These are phyloP conservation scores for Puccinellia tenuiflora DNA, from an alignment of 176 grass and related monocot genomes.

Conservation along the genomic window DNA sequence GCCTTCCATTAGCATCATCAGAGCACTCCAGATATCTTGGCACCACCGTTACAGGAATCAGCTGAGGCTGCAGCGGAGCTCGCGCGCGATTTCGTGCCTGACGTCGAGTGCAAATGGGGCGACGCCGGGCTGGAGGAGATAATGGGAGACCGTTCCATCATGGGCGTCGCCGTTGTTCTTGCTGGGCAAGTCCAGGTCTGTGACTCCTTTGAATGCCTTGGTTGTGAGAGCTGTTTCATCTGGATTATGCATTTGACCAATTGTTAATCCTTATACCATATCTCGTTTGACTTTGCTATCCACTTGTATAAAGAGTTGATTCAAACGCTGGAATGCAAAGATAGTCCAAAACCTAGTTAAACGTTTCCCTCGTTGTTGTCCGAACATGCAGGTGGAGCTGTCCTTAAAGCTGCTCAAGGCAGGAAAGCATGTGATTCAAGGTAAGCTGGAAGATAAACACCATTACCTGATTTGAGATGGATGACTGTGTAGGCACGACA, in stretches of 20 bases:
- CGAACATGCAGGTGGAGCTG: constrained; percentile 74
- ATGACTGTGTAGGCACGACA: background rate
- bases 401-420: constrained; percentile 82
- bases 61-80: constrained; percentile 66
- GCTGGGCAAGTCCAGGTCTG: constrained; percentile 86
- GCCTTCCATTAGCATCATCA: background rate
- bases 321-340: background rate
- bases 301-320: background rate
- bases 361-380: background rate
- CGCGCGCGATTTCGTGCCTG: constrained; percentile 66
- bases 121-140: constrained; percentile 86
- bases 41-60: constrained; percentile 52
- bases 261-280: background rate
- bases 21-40: background rate
- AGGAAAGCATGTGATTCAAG: constrained; percentile 97
- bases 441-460: constrained; percentile 34
- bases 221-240: background rate
- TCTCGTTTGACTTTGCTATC: background rate
- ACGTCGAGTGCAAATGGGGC: constrained; percentile 80
- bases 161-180: constrained; percentile 77
- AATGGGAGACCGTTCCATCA: constrained; percentile 59
- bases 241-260: background rate
- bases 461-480: background rate
- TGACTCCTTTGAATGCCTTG: background rate
- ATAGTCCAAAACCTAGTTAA: background rate